Conservation (phyloP, 495 filamentous ascomycete species). For the Rostrohypoxylon terebratum region DNA sequence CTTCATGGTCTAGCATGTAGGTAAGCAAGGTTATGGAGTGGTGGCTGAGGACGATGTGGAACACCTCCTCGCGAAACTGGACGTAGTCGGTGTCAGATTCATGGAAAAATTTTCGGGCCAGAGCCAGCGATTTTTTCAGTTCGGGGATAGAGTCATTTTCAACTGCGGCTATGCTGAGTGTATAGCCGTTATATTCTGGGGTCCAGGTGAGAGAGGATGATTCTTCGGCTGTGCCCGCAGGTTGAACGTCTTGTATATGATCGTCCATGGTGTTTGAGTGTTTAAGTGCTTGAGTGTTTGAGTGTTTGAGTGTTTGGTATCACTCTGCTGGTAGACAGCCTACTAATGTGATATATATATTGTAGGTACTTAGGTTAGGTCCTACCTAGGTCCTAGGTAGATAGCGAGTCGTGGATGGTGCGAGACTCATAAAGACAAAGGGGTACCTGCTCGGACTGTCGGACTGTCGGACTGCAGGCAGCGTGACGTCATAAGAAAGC, state of each 20-base stretch:
- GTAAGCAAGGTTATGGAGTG: neutral
- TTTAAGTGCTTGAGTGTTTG: neutral
- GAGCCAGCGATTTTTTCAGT: neutral
- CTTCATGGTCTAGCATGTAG: slow-evolving; percentile 8
- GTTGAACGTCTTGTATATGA: neutral
- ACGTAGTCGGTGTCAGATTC: neutral
- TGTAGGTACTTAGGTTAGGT: no score
- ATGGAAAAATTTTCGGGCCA: neutral
- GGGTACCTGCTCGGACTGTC: no score
- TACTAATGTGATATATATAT: neutral
- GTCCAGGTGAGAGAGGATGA: neutral
- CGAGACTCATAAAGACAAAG: neutral
- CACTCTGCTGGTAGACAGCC: neutral
- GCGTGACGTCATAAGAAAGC: neutral
- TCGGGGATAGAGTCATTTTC: neutral
- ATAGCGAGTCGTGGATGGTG: neutral
- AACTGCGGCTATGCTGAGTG: neutral
- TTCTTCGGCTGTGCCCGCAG: neutral
- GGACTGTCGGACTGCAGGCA: neutral
- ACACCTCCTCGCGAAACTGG: neutral
- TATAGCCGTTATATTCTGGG: neutral
- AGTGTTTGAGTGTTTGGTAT: neutral
- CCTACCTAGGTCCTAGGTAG: no score
- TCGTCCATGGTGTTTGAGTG: neutral
- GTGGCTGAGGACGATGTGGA: neutral